Base-by-base conservation (phyloP, 1,284 basidiomycete genomes). In the Ceratorhiza oryzae-sativae region DNA sequence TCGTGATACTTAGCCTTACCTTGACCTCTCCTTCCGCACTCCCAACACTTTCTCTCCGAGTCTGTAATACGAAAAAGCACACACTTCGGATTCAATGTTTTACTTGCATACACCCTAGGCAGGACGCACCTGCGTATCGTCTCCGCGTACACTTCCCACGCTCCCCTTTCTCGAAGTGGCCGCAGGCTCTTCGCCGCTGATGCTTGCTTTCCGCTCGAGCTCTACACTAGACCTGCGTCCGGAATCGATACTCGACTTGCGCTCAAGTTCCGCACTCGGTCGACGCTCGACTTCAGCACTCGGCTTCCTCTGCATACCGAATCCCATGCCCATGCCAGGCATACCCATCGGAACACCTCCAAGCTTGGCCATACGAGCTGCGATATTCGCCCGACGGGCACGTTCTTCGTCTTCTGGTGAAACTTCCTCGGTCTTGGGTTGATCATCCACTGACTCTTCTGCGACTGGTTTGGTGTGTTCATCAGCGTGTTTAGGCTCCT, bases 291-390 rank as follows among this genome's bases (percentile, higher is more conserved):
- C 6, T 20, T 61, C 55, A 13, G 53, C 23, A 23, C 68, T 71
- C 18, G 42, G 10, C 25, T 36, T 25, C 15, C 65, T 51, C 25
- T 36, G 65, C 23, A n/a, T 10, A 4, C 36, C 58, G 20, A 59
- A 59, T n/a, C 58, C 49, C 49, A 32, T 25, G 8, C 49, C 87
- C 80, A 90, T 87, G 61, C 89, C 81, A 48, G 90, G 88, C 87
- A 0, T 81, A 18, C 36, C 49, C 89, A 93, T 90, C 2, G 94
- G 94, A 45, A 96, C 86, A 42, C 93, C 95, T 34, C 93, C 95
- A 12, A 95, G 85, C 76, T 90, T 89, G 71, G 92, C 94, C 93
- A 96, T 95, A 71, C 93, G 86, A 34, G 91, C 93, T 34, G 93
- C 94, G 77, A 95, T 90, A 18, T 89, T 90, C 9, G 90, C 90